Conservation (phyloP, 2,329 filamentous ascomycete genomes). For the Pseudonectria foliicola region DNA sequence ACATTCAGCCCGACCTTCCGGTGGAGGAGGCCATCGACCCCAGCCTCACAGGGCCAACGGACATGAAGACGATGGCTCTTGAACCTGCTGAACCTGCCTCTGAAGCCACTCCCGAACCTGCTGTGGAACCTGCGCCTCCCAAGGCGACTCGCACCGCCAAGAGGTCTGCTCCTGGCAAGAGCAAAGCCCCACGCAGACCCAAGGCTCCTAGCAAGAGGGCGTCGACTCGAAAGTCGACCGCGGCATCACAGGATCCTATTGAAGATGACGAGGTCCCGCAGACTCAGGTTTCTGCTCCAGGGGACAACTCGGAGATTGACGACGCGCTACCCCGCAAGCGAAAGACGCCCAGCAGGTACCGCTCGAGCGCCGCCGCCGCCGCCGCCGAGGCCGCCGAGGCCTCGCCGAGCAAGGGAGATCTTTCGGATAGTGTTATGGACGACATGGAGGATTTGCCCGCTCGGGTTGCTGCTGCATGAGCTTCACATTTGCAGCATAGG, state of each 20-base stretch:
- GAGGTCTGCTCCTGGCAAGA: conserved; percentile 21
- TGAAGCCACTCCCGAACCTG: conserved; percentile 4
- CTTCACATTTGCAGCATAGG: neutral
- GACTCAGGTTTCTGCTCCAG: conserved; percentile 7
- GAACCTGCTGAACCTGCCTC: conserved; percentile 7
- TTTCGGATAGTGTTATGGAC: conserved; percentile 32
- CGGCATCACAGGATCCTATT: conserved; percentile 24
- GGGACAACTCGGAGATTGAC: conserved; percentile 20
- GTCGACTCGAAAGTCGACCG: conserved; percentile 16
- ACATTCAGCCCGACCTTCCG: conserved; percentile 19
- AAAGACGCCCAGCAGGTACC: conserved; percentile 24
- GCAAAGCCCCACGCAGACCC: conserved; percentile 15
- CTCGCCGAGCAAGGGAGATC: conserved; percentile 9
- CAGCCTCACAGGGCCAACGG: neutral
- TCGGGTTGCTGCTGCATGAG: conserved; percentile 12
- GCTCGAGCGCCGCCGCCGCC: conserved; percentile 10
- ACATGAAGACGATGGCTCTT: conserved; percentile 1
- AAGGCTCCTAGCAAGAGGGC: conserved; percentile 16
- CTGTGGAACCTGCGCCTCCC: conserved; percentile 17
- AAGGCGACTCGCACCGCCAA: conserved; percentile 19
- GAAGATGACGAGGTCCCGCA: conserved; percentile 18
- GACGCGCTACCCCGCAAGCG: conserved; percentile 19
- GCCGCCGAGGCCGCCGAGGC: conserved; percentile 8
- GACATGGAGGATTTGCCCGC: conserved; percentile 39
- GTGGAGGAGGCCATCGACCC: conserved; percentile 6